phyloP scores from a whole-genome alignment of 345 rosid species.

The Eucalyptus coolabah region DNA sequence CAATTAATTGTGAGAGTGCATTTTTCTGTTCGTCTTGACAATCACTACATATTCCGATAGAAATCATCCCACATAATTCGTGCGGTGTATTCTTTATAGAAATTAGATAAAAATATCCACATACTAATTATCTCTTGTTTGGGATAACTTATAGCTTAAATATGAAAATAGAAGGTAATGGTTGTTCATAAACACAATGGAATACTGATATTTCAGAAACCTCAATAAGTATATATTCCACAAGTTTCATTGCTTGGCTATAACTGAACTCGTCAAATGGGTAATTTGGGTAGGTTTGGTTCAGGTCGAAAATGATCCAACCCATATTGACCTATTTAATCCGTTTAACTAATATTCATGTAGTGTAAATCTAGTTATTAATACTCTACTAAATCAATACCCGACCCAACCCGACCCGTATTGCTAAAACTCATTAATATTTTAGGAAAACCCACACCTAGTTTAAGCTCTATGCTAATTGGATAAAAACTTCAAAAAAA shows the following conservation, averaged over 20 bases:
- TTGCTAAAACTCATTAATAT: too few relatives aligned
- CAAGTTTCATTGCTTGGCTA: background rate
- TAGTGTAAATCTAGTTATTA: too few relatives aligned
- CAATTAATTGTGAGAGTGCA: background rate
- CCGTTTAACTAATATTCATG: rapidly evolving
- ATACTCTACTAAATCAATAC: rapidly evolving
- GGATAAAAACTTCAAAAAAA: too few relatives aligned
- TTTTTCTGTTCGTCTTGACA: background rate
- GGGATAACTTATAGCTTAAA: background rate
- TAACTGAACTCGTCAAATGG: background rate
- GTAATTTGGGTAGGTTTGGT: rapidly evolving
- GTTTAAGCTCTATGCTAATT: too few relatives aligned
- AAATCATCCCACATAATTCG: background rate
- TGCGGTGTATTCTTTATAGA: background rate
- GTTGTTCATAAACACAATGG: background rate
- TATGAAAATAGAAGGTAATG: background rate
- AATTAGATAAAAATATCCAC: background rate
- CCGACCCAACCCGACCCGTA: rapidly evolving
- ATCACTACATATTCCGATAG: background rate
- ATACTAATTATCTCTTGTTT: background rate
- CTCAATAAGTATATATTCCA: background rate
- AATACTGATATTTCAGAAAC: background rate
- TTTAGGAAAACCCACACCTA: too few relatives aligned
- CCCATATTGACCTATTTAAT: too few relatives aligned
- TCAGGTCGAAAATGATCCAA: too few relatives aligned